Evolutionary conservation across 192 early-diverging fungal species (phyloP), one percentile per base, ranked within the genome.

Genomic region (Coemansia sp.): DNA sequence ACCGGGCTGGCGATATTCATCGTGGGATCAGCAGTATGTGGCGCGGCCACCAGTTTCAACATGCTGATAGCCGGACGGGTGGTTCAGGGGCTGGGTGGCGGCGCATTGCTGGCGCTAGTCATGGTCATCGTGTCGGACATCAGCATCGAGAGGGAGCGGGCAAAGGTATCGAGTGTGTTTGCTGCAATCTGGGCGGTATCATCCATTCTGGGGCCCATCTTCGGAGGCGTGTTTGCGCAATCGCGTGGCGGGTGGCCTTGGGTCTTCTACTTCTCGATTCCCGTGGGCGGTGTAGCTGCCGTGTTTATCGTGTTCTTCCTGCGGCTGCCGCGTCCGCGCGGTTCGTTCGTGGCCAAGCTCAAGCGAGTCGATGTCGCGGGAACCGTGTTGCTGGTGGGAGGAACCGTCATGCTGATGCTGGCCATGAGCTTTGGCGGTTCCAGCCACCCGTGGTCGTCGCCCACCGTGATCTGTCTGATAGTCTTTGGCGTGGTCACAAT

Each of bases 341-440:
- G 67, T 41, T 78, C 65, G 9, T 68, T 75, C 55, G 32, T 41
- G 48, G 67, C 73, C 12, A 91, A 93, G 66, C 64, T 92, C 1
- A 45, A 67, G 11, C 74, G 83, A 18, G 76, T 94, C 40, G 93
- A 93, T 71, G 90, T 81, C 66, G 49, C 85, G 8, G 92, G 92
- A 19, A 77, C 78, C 41, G 32, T 76, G 12, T 36, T 89, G 1
- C 69, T 93, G 21, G 68, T 89, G 51, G 55, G 71, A 41, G 82
- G 86, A 21, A 84, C 88, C 42, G 71, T 87, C n/a, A 83, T 84
- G 56, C 63, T 94, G 42, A 76, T 94, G 12, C 69, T 92, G 22
- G 92, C 93, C 0, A 78, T 92, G 46, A 87, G 85, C 41, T 87
- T 87, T 72, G 94, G 93, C 57, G 94, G 94, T 16, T 71, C 71